These are phyloP conservation scores for Kernera saxatilis DNA, from an alignment of 345 rosid species.

Conservation along the genomic window DNA sequence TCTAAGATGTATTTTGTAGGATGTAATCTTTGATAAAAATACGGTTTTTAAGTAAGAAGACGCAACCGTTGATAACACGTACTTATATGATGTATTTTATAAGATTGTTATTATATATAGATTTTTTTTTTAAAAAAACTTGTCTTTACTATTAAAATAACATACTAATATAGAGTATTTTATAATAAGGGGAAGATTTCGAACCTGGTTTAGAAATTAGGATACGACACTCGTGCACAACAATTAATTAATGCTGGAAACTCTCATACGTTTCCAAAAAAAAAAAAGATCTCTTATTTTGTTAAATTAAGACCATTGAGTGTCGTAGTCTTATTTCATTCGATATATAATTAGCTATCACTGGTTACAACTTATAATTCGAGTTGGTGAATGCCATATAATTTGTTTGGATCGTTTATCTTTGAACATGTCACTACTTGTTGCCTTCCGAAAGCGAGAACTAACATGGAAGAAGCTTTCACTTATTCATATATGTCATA, in stretches of 20 bases:
- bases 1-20: too few species aligned
- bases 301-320: not conserved
- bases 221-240: slow-evolving; percentile 26
- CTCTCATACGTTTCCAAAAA: not conserved
- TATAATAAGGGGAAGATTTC: not conserved
- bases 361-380: not conserved
- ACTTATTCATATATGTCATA: not conserved
- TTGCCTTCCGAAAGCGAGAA: not conserved
- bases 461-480: not conserved
- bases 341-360: not conserved
- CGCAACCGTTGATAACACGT: too few species aligned
- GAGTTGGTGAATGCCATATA: not conserved
- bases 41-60: too few species aligned
- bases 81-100: too few species aligned
- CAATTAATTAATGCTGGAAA: not conserved
- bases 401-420: not conserved
- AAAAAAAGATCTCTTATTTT: not conserved
- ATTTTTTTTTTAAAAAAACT: too few species aligned
- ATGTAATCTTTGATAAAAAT: too few species aligned
- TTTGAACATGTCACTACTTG: not conserved
- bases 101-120: too few species aligned
- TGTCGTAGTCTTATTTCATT: not conserved
- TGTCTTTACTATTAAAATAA: not conserved
- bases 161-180: not conserved
- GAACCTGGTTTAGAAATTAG: slow-evolving; percentile 10